Base-by-base conservation (phyloP, 108 stramenopile genomes). In the Seminavis robusta region DNA sequence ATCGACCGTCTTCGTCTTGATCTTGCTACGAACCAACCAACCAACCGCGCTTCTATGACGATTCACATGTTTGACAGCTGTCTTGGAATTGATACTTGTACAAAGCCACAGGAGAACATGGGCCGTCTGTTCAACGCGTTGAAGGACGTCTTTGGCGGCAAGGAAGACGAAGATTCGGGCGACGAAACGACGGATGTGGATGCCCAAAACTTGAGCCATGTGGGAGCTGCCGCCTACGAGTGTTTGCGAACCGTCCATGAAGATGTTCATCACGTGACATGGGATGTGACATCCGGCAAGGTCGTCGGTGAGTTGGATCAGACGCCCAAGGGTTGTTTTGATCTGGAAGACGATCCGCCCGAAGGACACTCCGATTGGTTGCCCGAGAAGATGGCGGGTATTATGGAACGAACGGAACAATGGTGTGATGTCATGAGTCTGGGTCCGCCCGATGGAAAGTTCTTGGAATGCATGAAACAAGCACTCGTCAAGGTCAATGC, bases 361-460 rank as follows among this genome's bases (percentile, higher is more conserved):
- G 24, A 71, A 20, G 33, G 43, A 5, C 47, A 71, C 32, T 38
- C 39, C 19, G 59, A 71, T 39, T 72, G 71, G 71, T 67, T 72
- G 25, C 64, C 65, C 1, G 52, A 60, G 25, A 62, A 61, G 24
- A 61, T 72, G 65, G 63, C 26, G 16, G 54, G 50, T 10, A 29
- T 72, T 27, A 72, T 72, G 9, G n/a, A n/a, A n/a, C n/a, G n/a
- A n/a, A 62, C 71, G 1, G 59, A 65, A 31, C 34, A 8, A 13
- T 73, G 58, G 52, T 62, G 59, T 36, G 65, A 73, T 29, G 52
- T 73, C 26, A 61, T 66, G 43, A 47, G 43, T n/a, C 44, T 73
- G 1, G 60, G 66, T 4, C 65, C 71, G 15, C 71, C 71, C 0
- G 71, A 73, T 73, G 71, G 71, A 31, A 54, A 54, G 30, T 73